These are phyloP conservation scores for Eucalyptus victrix DNA, from an alignment of 345 rosid species.

Conservation along the genomic window DNA sequence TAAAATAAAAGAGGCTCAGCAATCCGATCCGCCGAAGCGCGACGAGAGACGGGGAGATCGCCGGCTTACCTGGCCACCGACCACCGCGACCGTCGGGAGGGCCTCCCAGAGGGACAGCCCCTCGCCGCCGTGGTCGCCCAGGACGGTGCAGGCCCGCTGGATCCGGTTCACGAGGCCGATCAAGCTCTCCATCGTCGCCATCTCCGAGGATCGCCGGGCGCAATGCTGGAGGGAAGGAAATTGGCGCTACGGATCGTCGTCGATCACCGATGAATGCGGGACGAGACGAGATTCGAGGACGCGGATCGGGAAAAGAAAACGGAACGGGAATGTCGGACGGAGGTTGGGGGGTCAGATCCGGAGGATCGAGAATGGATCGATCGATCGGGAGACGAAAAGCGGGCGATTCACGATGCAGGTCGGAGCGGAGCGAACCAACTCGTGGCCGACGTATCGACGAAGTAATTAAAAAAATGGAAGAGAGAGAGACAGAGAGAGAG, in stretches of 20 bases:
- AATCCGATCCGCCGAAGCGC: background rate
- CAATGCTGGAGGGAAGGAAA: background rate
- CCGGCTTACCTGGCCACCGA: conserved; percentile 82
- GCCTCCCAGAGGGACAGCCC: conserved; percentile 99
- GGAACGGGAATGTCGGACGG: background rate
- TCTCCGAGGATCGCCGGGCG: background rate
- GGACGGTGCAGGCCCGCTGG: conserved; percentile 94
- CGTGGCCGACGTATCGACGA: background rate
- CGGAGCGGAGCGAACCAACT: background rate
- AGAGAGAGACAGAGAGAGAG: background rate
- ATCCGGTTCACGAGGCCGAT: conserved; percentile 90
- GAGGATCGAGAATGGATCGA: background rate
- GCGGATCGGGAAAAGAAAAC: background rate
- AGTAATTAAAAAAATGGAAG: background rate
- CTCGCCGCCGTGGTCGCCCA: conserved; percentile 97
- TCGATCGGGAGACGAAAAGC: background rate
- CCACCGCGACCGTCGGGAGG: conserved; percentile 94
- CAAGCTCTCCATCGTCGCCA: conserved; percentile 98
- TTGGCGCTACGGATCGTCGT: background rate
- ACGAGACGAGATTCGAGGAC: background rate
- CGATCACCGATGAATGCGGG: background rate
- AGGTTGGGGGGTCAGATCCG: background rate
- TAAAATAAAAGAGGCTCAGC: background rate
- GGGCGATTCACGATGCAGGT: background rate
- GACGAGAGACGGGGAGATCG: background rate